Conservation (phyloP, 441 rosid genomes). For the Bocquillonia castaneifolia region DNA sequence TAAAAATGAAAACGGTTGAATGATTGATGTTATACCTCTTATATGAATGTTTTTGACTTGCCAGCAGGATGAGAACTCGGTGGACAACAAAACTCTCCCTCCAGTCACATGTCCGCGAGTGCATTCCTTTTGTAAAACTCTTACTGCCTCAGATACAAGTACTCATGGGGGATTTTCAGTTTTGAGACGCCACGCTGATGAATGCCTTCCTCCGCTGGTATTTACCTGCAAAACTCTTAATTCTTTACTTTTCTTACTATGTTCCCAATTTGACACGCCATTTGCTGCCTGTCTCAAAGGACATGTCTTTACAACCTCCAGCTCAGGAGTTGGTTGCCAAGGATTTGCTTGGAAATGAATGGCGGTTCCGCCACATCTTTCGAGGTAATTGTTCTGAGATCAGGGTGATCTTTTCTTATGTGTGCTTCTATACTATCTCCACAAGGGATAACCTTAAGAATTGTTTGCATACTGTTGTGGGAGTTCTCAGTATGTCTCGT, state of each 20-base stretch:
- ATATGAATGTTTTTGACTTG: neutral
- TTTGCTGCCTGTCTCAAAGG: conserved; percentile 34
- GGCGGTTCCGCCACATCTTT: conserved; percentile 85
- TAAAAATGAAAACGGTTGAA: neutral
- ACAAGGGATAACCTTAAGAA: neutral
- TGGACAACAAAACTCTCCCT: conserved; percentile 46
- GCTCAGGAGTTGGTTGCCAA: conserved; percentile 81
- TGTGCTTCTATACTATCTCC: neutral
- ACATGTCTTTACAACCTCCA: conserved; percentile 83
- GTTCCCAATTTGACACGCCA: neutral
- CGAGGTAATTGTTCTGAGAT: conserved; percentile 41
- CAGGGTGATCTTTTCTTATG: neutral
- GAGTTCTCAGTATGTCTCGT: neutral
- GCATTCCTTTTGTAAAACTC: conserved; percentile 82
- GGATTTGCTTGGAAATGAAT: conserved; percentile 76
- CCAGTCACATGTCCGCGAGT: conserved; percentile 49
- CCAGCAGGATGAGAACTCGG: conserved; percentile 58
- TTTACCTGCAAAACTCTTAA: no score
- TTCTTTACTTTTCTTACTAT: no score
- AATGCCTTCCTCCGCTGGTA: conserved; percentile 90
- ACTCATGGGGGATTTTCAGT: conserved; percentile 96
- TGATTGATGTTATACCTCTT: neutral
- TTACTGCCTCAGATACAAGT: conserved; percentile 90
- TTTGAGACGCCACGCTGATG: conserved; percentile 79
- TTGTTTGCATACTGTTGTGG: neutral